Conservation (phyloP, 768 basidiomycete species). For the Leucosporidium creatinivorum region DNA sequence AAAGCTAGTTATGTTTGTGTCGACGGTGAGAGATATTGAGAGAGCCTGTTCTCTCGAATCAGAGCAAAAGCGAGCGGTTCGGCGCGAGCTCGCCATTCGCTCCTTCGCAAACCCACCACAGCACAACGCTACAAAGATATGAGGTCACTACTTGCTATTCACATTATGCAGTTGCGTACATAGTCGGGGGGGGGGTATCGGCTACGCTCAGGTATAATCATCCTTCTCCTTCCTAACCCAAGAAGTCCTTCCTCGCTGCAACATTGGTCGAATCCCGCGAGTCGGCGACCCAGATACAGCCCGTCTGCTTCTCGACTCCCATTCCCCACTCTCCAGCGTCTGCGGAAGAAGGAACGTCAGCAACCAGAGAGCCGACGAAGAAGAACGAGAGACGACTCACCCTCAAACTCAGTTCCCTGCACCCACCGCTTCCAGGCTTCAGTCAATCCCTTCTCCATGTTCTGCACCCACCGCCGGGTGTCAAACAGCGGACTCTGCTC, state of each 20-base stretch:
- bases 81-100: too few relatives aligned
- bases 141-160: too few relatives aligned
- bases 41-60: too few relatives aligned
- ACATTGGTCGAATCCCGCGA: background rate
- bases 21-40: too few relatives aligned
- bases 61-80: too few relatives aligned
- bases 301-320: background rate
- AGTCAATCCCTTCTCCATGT: constrained; percentile 48
- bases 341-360: background rate
- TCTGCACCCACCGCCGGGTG: constrained; percentile 48
- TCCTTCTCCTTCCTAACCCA: too few relatives aligned
- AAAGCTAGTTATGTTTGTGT: too few relatives aligned
- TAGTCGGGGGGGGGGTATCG: too few relatives aligned
- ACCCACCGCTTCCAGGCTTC: constrained; percentile 52
- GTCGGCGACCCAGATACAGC: background rate
- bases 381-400: background rate
- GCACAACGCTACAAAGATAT: too few relatives aligned
- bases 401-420: constrained; percentile 31
- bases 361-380: background rate
- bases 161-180: too few relatives aligned
- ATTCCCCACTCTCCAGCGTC: background rate
- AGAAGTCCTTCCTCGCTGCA: background rate
- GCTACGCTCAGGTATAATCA: too few relatives aligned
- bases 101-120: too few relatives aligned
- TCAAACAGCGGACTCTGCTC: constrained; percentile 50